Percentiles rank a stretch among this genome's conserved stretches.
phyloP scores from a whole-genome alignment of 169 alveolate genomes.

The Cyclospora cayetanensis region DNA sequence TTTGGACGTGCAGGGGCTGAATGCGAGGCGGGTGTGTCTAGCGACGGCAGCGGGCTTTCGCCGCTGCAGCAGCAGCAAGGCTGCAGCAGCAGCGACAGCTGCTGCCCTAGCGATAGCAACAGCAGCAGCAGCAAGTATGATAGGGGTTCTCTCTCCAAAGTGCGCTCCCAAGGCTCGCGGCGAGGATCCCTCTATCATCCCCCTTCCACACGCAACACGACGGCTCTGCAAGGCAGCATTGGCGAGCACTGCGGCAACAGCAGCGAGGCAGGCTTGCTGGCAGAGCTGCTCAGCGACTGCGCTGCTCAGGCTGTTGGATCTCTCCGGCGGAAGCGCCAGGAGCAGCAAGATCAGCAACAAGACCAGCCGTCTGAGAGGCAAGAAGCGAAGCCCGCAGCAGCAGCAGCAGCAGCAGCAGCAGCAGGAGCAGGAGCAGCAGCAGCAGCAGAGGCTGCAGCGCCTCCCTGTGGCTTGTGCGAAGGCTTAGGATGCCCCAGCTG shows the following conservation, averaged over 20 bases:
- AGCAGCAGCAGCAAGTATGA: constrained; percentile 6
- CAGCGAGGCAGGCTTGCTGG: not conserved
- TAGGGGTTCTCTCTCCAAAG: too few relatives aligned
- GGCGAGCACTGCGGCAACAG: constrained; percentile 20
- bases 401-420: not conserved
- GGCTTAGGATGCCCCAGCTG: not conserved
- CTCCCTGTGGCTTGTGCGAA: not conserved
- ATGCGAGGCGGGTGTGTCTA: not conserved
- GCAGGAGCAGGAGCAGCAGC: constrained; percentile 12
- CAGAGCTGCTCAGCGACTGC: not conserved
- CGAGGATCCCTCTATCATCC: too few relatives aligned
- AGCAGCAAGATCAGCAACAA: too few relatives aligned
- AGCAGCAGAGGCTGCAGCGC: not conserved
- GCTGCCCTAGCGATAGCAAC: not conserved
- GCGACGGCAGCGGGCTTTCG: not conserved
- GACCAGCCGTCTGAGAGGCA: too few relatives aligned
- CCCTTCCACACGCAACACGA: too few relatives aligned
- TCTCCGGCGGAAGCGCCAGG: not conserved
- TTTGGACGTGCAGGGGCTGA: not conserved
- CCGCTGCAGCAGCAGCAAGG: constrained; percentile 24
- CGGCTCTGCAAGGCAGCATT: too few relatives aligned
- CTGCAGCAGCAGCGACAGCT: not conserved
- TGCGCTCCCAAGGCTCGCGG: too few relatives aligned
- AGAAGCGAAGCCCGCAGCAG: not conserved
- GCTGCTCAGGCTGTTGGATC: not conserved